Base-by-base conservation (phyloP, 768 basidiomycete species). In the Hortiboletus flavorubellus region DNA sequence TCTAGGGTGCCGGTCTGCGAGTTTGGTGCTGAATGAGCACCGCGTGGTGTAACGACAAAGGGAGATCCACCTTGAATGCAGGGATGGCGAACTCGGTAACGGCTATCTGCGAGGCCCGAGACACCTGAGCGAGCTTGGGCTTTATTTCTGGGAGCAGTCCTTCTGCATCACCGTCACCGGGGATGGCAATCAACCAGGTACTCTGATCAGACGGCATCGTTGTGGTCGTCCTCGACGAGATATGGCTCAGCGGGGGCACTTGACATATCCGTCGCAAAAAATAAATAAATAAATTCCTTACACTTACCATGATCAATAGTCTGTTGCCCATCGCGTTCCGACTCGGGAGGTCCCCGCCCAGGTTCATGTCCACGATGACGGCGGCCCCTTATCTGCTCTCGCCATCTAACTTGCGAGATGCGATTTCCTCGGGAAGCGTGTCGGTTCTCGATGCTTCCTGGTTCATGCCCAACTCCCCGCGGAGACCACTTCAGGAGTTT, bases 131-230 rank as follows among this genome's bases (percentile, higher is more conserved):
- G 37, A 93, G 77, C 67, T 89, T 91, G 21, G 82, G 69, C 10
- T 76, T 43, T 16, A 92, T 65, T 58, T 90, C 88, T 60, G 87
- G 84, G 45, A 80, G 71, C 31, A 91, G 73, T 7, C 86, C 85
- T 56, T 91, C 89, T 0, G 91, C 79, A 64, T 97, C 92, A 18
- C 91, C 91, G 70, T 93, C 86, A 59, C 86, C 81, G 12, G 95
- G 95, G 3, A 91, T 84, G 41, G 93, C 79, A 57, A 97, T 79
- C 60, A 98, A 75, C 95, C 95, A 98, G 63, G 93, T 95, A 60
- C 90, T 89, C 71, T 95, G 87, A 78, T 97, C 94, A 68, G 93
- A 95, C 54, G 94, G 94, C 94, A 97, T 97, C 57, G 60, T 54
- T n/a, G 55, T 58, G 8, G 52, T 49, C 39, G 50, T 53, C 48